Evolutionary conservation across 257 asterid genomes (phyloP), one percentile per base, ranked within the genome.

Genomic region (Nicotiana otophora): DNA sequence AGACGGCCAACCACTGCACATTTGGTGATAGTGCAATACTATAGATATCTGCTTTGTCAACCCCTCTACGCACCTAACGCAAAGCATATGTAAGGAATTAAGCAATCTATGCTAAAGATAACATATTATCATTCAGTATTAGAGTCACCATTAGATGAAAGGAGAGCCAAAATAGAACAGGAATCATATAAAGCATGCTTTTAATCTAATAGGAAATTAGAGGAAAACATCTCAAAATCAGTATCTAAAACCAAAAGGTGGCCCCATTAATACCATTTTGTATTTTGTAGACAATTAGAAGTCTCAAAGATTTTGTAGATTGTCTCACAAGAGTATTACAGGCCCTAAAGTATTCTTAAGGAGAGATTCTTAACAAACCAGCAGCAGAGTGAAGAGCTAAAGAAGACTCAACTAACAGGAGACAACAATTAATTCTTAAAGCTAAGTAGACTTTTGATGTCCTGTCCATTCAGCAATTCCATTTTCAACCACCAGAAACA

Each of bases 21-120:
- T 93, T 92, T 70, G 99, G 96, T 66, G 99, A 95, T 63, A 95
- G 88, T 67, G 97, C 90, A 85, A 95, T 91, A 82, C 95, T 88
- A 74, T 88, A 92, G 51, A 95, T 91, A 85, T 93, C 97, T 15
- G 99, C 98, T 91, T 84, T 89, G 89, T 93, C 99, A 28, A 83
- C 91, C 55, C 99, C 99, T 90, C 99, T 90, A 84, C 99, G 99
- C 63, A 95, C 99, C 99, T 95, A 84, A 70, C n/a, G 51, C 63
- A 78, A 89, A 81, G 80, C 82, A 80, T 87, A 84, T 28, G 36
- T 72, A 61, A 55, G 53, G 63, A 57, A 26, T 42, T 58, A 81
- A 30, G 84, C 76, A 65, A 86, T 65, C 81, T 74, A 74, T 26
- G 62, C 79, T 74, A 68, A 57, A 23, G 63, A 33, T 51, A 46